Conservation (phyloP, 140 eudicot genomes). For the Anethum foeniculum region DNA sequence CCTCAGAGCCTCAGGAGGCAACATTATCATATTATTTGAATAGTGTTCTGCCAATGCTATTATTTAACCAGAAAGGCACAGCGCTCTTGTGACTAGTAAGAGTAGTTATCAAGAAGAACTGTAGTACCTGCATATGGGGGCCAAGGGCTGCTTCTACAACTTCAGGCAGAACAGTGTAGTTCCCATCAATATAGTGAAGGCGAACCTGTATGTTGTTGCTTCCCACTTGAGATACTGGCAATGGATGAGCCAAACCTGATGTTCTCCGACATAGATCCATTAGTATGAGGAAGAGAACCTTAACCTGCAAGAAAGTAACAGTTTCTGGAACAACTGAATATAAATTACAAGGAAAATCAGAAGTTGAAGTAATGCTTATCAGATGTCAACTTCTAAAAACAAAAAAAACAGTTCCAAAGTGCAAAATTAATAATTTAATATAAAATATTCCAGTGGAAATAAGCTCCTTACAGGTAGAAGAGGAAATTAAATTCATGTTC, state of each 20-base stretch:
- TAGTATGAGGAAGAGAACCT: constrained; percentile 81
- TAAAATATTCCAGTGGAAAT: not conserved
- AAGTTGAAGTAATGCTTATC: not conserved
- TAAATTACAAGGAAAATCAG: not conserved
- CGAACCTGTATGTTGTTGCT: constrained; percentile 84
- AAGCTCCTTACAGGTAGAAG: not conserved
- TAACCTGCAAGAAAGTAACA: constrained; percentile 54
- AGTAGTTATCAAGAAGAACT: not conserved
- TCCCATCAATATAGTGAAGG: constrained; percentile 93
- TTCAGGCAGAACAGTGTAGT: constrained; percentile 89
- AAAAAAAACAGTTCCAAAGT: not conserved
- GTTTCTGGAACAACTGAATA: not conserved
- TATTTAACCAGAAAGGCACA: not conserved
- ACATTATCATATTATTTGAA: not conserved
- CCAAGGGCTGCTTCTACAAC: constrained; percentile 99
- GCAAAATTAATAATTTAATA: not conserved
- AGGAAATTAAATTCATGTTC: not conserved
- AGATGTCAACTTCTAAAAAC: not conserved
- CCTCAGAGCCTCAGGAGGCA: not conserved
- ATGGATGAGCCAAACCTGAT: constrained; percentile 59
- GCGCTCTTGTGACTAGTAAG: not conserved
- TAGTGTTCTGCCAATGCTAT: not conserved
- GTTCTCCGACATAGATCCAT: constrained; percentile 97
- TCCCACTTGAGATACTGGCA: constrained; percentile 97
- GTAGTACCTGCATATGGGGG: constrained; percentile 94